These are phyloP conservation scores for Paramecium sonneborni DNA, from an alignment of 73 alveolate species.

Conservation along the genomic window DNA sequence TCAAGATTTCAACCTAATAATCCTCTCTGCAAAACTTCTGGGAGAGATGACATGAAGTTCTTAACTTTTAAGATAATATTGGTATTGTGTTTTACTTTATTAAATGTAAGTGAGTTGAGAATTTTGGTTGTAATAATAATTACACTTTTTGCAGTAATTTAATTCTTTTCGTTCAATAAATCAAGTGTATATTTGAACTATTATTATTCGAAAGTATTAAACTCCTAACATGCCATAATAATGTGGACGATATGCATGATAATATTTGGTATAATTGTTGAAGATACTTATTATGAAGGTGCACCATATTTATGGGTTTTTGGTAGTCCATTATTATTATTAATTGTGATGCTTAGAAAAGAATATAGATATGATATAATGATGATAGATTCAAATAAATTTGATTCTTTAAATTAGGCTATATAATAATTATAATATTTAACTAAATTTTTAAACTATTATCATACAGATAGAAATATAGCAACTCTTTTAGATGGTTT, in stretches of 20 bases:
- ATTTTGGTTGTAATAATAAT: constrained; percentile 54
- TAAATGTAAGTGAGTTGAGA: constrained; percentile 34
- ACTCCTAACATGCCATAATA: constrained; percentile 55
- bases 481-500: constrained; percentile 66
- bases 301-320: constrained; percentile 63
- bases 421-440: constrained; percentile 30
- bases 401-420: constrained; percentile 65
- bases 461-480: constrained; percentile 62
- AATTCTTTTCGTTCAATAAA: constrained; percentile 57
- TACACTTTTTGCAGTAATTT: constrained; percentile 49
- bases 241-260: constrained; percentile 65
- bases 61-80: constrained; percentile 33
- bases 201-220: constrained; percentile 40
- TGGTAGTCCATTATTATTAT: constrained; percentile 58
- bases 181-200: constrained; percentile 54
- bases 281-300: constrained; percentile 59
- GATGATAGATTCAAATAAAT: constrained; percentile 69
- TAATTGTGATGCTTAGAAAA: constrained; percentile 59
- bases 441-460: constrained; percentile 58
- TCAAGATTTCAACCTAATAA: constrained; percentile 56
- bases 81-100: constrained; percentile 57
- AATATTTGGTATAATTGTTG: constrained; percentile 59
- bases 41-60: constrained; percentile 66
- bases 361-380: constrained; percentile 65
- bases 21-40: constrained; percentile 53